A percentile compares a stretch with the other conserved stretches of the same genome.
These are phyloP conservation scores for Pseudocercospora macadamiae DNA, from an alignment of 2,329 filamentous ascomycete species.

Conservation along the genomic window DNA sequence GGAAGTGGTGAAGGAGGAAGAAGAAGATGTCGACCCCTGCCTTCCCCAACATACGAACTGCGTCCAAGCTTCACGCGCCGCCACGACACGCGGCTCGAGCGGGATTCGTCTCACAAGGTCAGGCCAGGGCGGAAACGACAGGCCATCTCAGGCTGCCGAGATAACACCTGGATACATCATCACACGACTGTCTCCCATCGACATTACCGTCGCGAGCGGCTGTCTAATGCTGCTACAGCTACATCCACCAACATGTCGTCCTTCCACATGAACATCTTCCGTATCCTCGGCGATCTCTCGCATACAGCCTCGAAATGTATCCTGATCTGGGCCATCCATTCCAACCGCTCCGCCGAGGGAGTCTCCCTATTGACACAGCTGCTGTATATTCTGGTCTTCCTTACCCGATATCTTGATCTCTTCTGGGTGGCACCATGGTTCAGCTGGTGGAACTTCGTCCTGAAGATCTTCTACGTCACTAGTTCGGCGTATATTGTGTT, in stretches of 20 bases:
- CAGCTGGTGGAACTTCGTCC: slow-evolving; percentile 70
- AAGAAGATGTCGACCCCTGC: no score
- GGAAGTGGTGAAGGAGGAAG: no score
- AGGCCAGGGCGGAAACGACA: no score
- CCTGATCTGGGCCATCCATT: slow-evolving; percentile 86
- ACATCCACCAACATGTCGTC: slow-evolving; percentile 18
- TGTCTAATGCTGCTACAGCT: not conserved
- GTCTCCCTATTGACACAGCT: slow-evolving; percentile 90
- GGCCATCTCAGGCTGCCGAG: not conserved
- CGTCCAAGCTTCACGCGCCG: no score
- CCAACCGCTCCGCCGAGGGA: slow-evolving; percentile 83
- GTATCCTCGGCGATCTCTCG: slow-evolving; percentile 79
- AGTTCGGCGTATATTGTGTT: slow-evolving; percentile 85
- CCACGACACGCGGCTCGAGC: no score
- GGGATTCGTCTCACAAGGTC: no score
- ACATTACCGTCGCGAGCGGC: not conserved
- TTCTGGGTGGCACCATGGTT: slow-evolving; percentile 39
- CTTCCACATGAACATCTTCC: slow-evolving; percentile 54
- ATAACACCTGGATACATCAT: slow-evolving; percentile 3
- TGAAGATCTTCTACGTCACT: slow-evolving; percentile 87
- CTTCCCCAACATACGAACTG: no score
- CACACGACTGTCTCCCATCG: not conserved
- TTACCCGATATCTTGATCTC: slow-evolving; percentile 83
- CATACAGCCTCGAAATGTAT: slow-evolving; percentile 88
- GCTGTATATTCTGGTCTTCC: slow-evolving; percentile 84